Percentiles rank a stretch among this genome's conserved stretches.
Conservation (phyloP, 2,329 filamentous ascomycete genomes). For the Clarireedia sp. region DNA sequence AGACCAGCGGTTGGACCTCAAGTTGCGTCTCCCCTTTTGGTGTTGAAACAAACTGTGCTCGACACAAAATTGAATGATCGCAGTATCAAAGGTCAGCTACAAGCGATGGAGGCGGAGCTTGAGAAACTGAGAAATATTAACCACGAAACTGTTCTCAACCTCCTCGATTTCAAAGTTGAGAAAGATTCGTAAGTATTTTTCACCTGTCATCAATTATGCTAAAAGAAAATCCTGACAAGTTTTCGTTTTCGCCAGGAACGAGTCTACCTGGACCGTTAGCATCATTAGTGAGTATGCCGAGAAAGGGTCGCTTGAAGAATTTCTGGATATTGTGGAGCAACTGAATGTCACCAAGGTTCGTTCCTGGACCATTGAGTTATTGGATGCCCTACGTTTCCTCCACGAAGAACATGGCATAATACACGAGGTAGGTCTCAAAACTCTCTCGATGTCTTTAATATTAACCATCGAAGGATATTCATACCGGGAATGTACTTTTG, state of each 20-base stretch:
- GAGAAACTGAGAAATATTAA: slow-evolving; percentile 66
- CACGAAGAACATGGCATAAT: slow-evolving; percentile 70
- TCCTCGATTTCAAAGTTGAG: slow-evolving; percentile 78
- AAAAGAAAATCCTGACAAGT: slow-evolving; percentile 17
- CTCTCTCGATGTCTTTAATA: not conserved
- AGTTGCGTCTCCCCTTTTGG: slow-evolving; percentile 50
- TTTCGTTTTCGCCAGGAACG: slow-evolving; percentile 2
- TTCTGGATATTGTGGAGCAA: slow-evolving; percentile 70
- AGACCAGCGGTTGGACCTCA: slow-evolving; percentile 52
- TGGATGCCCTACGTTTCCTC: slow-evolving; percentile 81
- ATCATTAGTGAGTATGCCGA: slow-evolving; percentile 70
- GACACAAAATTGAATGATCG: slow-evolving; percentile 48
- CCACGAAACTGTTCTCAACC: slow-evolving; percentile 68
- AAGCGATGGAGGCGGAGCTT: slow-evolving; percentile 67
- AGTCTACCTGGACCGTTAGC: slow-evolving; percentile 59
- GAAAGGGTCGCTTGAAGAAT: slow-evolving; percentile 73
- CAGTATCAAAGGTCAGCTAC: slow-evolving; percentile 64
- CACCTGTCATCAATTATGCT: too few species aligned
- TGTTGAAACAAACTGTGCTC: slow-evolving; percentile 64
- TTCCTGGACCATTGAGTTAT: slow-evolving; percentile 83
- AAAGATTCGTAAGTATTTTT: slow-evolving; percentile 35
- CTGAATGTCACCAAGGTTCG: slow-evolving; percentile 69
- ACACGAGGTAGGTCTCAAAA: slow-evolving; percentile 47
- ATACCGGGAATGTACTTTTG: slow-evolving; percentile 71
- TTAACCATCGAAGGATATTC: slow-evolving; percentile 46